phyloP scores from a whole-genome alignment of 208 protist genomes.

The Leptomonas pyrrhocoris region DNA sequence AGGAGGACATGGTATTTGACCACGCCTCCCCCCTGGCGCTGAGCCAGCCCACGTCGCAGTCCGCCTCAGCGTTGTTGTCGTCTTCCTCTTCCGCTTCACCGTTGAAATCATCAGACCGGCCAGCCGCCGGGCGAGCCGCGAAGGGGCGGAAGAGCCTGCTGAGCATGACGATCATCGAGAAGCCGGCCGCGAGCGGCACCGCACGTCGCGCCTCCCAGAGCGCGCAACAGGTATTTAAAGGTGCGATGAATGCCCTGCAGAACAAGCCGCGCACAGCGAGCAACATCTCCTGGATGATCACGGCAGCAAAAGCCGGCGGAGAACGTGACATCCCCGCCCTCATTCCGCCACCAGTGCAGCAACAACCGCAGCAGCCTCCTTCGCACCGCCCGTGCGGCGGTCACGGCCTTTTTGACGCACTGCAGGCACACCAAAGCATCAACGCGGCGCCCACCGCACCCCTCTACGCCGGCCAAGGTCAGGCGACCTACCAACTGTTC shows the following conservation, averaged over 20 bases:
- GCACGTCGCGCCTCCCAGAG: background rate
- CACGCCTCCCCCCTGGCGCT: slow-evolving; percentile 1
- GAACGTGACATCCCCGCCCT: background rate
- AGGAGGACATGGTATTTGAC: background rate
- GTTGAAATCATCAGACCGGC: background rate
- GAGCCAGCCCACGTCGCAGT: background rate
- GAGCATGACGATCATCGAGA: slow-evolving; percentile 12
- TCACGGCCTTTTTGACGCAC: slow-evolving; percentile 4
- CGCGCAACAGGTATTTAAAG: background rate
- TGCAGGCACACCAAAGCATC: background rate
- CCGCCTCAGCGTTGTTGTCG: background rate
- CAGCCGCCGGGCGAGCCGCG: background rate
- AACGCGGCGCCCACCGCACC: background rate
- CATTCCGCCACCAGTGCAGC: background rate
- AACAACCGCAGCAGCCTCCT: background rate
- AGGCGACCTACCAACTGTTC: background rate
- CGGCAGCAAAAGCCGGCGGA: background rate
- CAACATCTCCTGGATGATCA: background rate
- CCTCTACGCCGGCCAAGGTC: slow-evolving; percentile 9
- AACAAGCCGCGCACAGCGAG: background rate
- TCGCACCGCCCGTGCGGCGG: background rate
- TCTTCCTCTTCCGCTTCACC: background rate
- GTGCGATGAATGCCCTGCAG: no score
- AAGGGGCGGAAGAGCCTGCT: background rate
- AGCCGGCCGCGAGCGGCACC: background rate